Evolutionary conservation across 345 rosid species (phyloP), one percentile per base, ranked within the genome.

Genomic region (Brassica cretica): DNA sequence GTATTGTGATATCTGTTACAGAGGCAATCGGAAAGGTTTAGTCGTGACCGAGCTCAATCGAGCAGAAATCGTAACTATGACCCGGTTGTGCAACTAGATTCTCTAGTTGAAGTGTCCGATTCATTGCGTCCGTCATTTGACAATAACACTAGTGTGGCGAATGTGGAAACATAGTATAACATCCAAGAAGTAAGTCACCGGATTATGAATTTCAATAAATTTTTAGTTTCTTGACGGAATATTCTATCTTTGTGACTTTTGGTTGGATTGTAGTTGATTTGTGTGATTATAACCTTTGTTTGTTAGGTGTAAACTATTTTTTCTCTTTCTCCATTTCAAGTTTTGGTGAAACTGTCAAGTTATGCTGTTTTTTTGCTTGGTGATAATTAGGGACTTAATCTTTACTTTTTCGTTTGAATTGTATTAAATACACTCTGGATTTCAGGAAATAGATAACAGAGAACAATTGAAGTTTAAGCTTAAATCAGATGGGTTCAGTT

Each of bases 101-200:
- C 85, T 70, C 73, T 87, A 76, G 94, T 87, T 82, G 86, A 90
- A 64, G 91, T 88, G 83, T 35, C 90, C 79, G 85, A 81, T 70
- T 90, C 82, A 84, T 66, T 41, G 37, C 79, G 87, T 25, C 64
- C 75, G 61, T 88, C 92, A 72, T 83, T 90, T 75, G 86, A 87
- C 71, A 84, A 87, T 66, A 85, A 79, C 73, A 79, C 84, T 37
- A 93, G 91, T 85, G 94, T 93, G 79, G 92, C 88, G 33, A 87
- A 86, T 85, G 92, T 89, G 79, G 91, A 95, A 83, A 89, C 90
- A 75, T 94, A 91, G 79, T 78, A 81, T 79, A 79, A 74, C 84
- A 82, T 88, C 83, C 93, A 90, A 84, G 97, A 95, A 76, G 99
- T 93, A 93, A 79, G 93, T 88, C 82, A 82, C 81, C 77, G 14